Base-by-base conservation (phyloP, 2,329 filamentous ascomycete species). In the Stemphylium beticola region DNA sequence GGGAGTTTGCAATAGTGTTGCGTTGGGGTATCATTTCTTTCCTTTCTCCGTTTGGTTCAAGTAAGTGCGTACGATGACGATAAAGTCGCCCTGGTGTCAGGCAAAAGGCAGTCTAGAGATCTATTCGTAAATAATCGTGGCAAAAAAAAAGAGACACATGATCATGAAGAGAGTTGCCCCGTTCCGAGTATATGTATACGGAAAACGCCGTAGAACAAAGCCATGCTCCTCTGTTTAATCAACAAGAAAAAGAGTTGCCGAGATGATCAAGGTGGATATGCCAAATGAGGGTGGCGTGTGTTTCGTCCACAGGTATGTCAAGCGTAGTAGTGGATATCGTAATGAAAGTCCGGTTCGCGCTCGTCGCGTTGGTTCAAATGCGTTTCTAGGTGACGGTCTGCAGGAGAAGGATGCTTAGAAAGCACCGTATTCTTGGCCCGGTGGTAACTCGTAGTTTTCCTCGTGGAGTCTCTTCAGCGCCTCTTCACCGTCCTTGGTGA, bases 401-500 rank as follows among this genome's bases (percentile, higher is more conserved):
- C 14, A 37, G 44, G n/a, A n/a, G 33, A 15, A 10, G 26, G 8
- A 37, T 26, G 32, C 38, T 58, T 49, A 69, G 36, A 69, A 72
- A 20, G 77, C 77, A 17, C 73, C 77, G 33, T 72, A 69, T 65
- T 80, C 79, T 52, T 72, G 70, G 50, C 76, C 79, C 53, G 72
- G 70, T 51, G 80, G 77, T 48, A 87, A 67, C 31, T 75, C 65
- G 57, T 78, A 87, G 12, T 82, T 67, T 31, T 79, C 82, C 39
- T 77, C 74, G 51, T 85, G 83, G 58, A 90, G 65, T 1, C 82
- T 81, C 53, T 83, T 76, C 48, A 90, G 73, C 4, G 77, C 84
- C 66, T 77, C 77, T 57, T 79, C 78, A n/a, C 87, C 87, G 43
- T 89, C 86, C 41, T 81, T 77, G 0, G 83, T 89, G 61, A 90